Evolutionary conservation across 768 basidiomycete species (phyloP).

Genomic region (Baorangia bicolor): DNA sequence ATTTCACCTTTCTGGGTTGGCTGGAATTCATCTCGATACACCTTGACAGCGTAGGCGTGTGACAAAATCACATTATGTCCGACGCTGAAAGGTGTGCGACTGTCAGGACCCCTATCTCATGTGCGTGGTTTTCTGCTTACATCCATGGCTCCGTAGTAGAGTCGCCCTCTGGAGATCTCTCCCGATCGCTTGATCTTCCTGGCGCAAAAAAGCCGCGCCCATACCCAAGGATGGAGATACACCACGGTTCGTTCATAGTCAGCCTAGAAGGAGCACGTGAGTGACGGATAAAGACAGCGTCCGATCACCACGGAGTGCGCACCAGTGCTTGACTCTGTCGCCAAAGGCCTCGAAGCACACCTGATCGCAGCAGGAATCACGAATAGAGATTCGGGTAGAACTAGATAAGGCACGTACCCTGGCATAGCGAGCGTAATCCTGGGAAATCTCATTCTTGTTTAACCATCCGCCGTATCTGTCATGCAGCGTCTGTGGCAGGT

Average conservation of each 20-base stretch:
- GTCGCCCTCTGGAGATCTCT: constrained; percentile 57
- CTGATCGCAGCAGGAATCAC: constrained; percentile 26
- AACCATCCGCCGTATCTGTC: constrained; percentile 77
- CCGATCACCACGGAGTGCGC: constrained; percentile 6
- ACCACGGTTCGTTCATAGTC: constrained; percentile 78
- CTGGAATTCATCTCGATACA: constrained; percentile 69
- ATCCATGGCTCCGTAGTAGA: constrained; percentile 70
- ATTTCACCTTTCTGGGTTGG: constrained; percentile 60
- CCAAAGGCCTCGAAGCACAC: constrained; percentile 76
- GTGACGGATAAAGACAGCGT: constrained; percentile 19
- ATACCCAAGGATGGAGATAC: constrained; percentile 68
- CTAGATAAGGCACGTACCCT: constrained; percentile 36
- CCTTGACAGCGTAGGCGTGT: constrained; percentile 64
- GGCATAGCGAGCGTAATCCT: constrained; percentile 64
- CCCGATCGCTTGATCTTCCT: constrained; percentile 64
- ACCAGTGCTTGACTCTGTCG: constrained; percentile 76
- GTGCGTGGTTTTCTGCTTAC: constrained; percentile 36
- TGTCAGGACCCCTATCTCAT: not conserved
- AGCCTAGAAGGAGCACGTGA: constrained; percentile 42
- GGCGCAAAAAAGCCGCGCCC: constrained; percentile 71
- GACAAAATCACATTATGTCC: constrained; percentile 67
- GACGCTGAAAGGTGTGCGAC: constrained; percentile 43
- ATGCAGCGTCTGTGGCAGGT: constrained; percentile 71
- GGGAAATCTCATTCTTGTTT: constrained; percentile 64
- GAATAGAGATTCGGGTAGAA: not conserved